Evolutionary conservation across 176 grass and related monocot species (phyloP), one percentile per base, ranked within the genome.

Genomic region (Raddia distichophylla): DNA sequence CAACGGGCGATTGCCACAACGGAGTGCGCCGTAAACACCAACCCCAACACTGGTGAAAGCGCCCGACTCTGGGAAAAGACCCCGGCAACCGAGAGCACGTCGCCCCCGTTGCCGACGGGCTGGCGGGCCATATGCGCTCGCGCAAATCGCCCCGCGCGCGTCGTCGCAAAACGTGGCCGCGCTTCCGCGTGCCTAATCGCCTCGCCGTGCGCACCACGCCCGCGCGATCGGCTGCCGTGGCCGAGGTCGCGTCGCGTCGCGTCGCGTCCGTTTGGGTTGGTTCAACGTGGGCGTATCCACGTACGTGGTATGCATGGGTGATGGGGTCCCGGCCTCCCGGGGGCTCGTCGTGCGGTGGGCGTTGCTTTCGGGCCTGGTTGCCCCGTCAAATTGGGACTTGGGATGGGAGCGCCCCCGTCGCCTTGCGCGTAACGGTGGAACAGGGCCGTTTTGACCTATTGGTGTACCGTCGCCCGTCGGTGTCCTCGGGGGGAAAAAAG

Each of bases 81-180:
- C 69, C 77, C 2, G 54, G 54, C 3, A 56, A 60, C 34, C 82
- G 51, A 62, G 73, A 5, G 37, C 35, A 27, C 57, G 10, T 3
- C 34, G 48, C 72, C 51, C 16, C 71, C 49, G 52, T 32, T 78
- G 83, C 83, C 83, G 83, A 85, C 82, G 70, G 14, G 42, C 43
- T 10, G 18, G 44, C 9, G 67, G 16, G 18, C 79, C 53, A 32
- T 20, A 27, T 27, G 27, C 27, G 27, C 27, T 27, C 27, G 27
- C 27, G 27, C 27, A 27, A 27, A 27, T 27, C 27, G 27, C 27
- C 27, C 27, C 27, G 19, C 50, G 35, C 19, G 46, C 22, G 1
- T 2, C 5, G 7, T 60, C 8, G 57, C 56, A 19, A 2, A 19
- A 2, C 18, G 18, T 20, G 56, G n/a, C 0, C 54, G 6, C n/a